A percentile compares a stretch with the other conserved stretches of the same genome.
phyloP scores from a whole-genome alignment of 306 rosid species.

The Ormosia emarginata region DNA sequence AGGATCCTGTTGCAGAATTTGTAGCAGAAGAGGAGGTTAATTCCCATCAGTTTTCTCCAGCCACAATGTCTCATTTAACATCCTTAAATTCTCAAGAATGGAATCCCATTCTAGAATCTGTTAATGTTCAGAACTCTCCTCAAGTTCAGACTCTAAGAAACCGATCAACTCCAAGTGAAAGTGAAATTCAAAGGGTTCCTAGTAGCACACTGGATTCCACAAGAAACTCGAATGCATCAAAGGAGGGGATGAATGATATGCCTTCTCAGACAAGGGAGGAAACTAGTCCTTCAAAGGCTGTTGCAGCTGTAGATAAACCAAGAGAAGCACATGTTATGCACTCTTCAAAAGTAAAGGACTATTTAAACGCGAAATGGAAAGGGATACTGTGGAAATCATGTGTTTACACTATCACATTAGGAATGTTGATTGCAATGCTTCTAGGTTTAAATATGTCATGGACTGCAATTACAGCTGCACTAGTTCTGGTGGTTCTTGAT shows the following conservation, averaged over 20 bases:
- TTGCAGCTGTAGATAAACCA: slow-evolving; percentile 20
- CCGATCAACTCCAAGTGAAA: slow-evolving; percentile 23
- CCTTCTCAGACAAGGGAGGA: slow-evolving; percentile 42
- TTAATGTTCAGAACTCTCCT: slow-evolving; percentile 31
- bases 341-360: slow-evolving; percentile 30
- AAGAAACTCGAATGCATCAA: slow-evolving; percentile 43
- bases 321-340: slow-evolving; percentile 10
- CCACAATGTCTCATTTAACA: slow-evolving; percentile 61
- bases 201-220: slow-evolving; percentile 25
- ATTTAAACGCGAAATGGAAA: slow-evolving; percentile 40
- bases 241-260: slow-evolving; percentile 37
- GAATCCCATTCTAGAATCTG: too few species aligned
- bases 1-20: slow-evolving; percentile 44
- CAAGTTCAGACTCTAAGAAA: slow-evolving; percentile 41
- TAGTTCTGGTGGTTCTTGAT: slow-evolving; percentile 86
- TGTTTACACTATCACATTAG: slow-evolving; percentile 67
- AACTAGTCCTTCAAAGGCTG: slow-evolving; percentile 20
- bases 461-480: slow-evolving; percentile 79
- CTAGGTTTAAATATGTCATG: slow-evolving; percentile 90
- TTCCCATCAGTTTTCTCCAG: slow-evolving; percentile 82
- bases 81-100: slow-evolving; percentile 49
- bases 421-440: slow-evolving; percentile 78
- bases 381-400: slow-evolving; percentile 54
- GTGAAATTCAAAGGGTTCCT: slow-evolving; percentile 42
- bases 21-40: slow-evolving; percentile 53